Evolutionary conservation across 179 eudicot species (phyloP).

Genomic region (Silene noctiflora): DNA sequence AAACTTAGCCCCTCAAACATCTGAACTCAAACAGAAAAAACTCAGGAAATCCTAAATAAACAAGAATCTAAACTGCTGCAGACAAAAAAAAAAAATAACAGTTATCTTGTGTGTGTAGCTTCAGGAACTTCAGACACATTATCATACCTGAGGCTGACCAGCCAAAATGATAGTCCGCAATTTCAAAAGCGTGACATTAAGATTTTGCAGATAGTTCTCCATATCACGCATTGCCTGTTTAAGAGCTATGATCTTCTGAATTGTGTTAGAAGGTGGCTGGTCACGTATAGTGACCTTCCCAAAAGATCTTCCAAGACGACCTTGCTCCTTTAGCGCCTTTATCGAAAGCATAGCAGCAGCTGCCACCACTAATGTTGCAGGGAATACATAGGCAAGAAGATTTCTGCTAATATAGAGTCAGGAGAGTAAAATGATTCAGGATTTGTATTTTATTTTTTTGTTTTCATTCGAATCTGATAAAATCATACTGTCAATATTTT

Average conservation of each 20-base stretch:
- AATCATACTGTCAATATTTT: neutral
- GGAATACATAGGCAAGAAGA: conserved; percentile 61
- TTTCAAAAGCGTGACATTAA: conserved; percentile 72
- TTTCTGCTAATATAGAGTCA: conserved; percentile 44
- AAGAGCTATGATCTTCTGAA: conserved; percentile 81
- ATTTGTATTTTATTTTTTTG: too few species aligned
- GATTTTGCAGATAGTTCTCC: conserved; percentile 69
- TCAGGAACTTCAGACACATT: neutral
- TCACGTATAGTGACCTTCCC: conserved; percentile 76
- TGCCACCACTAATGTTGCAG: conserved; percentile 55
- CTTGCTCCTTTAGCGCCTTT: conserved; percentile 79
- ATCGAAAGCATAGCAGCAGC: conserved; percentile 63
- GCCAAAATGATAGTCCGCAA: conserved; percentile 70
- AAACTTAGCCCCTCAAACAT: neutral
- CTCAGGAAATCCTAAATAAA: neutral
- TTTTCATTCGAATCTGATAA: neutral
- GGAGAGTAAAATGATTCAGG: conserved; percentile 10
- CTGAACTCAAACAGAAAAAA: neutral
- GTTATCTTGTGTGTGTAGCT: neutral
- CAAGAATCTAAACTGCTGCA: neutral
- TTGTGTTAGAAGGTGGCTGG: conserved; percentile 91
- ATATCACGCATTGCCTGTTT: conserved; percentile 85
- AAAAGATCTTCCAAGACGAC: conserved; percentile 83
- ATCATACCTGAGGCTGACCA: conserved; percentile 83
- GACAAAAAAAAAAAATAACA: neutral